Conservation (phyloP, 371 early-diverging fungal species). For the Mortierella sp. region DNA sequence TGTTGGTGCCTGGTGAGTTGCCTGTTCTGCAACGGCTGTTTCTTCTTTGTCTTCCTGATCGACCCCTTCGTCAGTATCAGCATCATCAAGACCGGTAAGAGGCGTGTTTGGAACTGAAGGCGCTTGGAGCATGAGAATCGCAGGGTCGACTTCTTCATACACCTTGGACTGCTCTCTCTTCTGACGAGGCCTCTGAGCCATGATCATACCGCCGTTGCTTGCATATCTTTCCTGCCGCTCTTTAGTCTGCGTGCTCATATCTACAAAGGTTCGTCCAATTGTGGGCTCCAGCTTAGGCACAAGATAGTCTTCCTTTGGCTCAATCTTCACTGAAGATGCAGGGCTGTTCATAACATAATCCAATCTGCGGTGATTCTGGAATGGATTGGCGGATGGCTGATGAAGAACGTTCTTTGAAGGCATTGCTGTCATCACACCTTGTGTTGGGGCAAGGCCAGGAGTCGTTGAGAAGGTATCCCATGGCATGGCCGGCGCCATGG, state of each 20-base stretch:
- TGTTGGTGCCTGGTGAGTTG: constrained; percentile 10
- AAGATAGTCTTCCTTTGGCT: constrained; percentile 28
- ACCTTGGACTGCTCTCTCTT: constrained; percentile 3
- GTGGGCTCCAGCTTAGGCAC: constrained; percentile 24
- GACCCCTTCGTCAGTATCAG: neutral
- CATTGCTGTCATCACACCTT: constrained; percentile 21
- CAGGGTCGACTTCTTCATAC: constrained; percentile 34
- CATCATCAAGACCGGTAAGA: constrained; percentile 18
- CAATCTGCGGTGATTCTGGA: neutral
- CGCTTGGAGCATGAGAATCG: constrained; percentile 19
- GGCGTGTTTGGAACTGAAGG: constrained; percentile 42
- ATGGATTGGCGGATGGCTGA: constrained; percentile 14
- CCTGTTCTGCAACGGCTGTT: constrained; percentile 2
- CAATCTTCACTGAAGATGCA: constrained; percentile 25
- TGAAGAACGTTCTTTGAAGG: constrained; percentile 21
- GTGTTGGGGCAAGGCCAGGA: neutral
- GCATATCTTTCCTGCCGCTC: constrained; percentile 28
- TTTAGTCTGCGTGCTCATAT: constrained; percentile 51
- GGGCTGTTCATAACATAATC: constrained; percentile 4
- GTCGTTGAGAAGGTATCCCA: constrained; percentile 9
- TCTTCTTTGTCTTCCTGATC: constrained; percentile 9
- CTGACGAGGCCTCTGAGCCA: constrained; percentile 23
- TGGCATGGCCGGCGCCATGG: constrained; percentile 10
- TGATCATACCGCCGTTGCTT: constrained; percentile 29
- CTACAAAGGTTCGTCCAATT: constrained; percentile 32